Evolutionary conservation across 176 grass and related monocot genomes (phyloP).

Genomic region (Triticum aestivum): IWGSC_CS_RefSeq_v2.1 NC_057804.1:187906543-187907042

Average conservation of each 20-base stretch:
- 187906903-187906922: constrained; percentile 80
- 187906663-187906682: constrained; percentile 41
- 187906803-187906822: constrained; percentile 45
- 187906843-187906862: constrained; percentile 99
- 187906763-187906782: constrained; percentile 51
- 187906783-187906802: constrained; percentile 55
- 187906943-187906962: constrained; percentile 86
- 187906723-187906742: constrained; percentile 46
- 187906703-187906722: constrained; percentile 48
- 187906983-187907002: constrained; percentile 72
- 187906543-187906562: constrained; percentile 70
- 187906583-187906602: not conserved
- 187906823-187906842: constrained; percentile 59
- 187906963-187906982: constrained; percentile 61
- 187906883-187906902: constrained; percentile 84
- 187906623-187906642: not conserved
- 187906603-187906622: not conserved
- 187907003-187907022: constrained; percentile 90
- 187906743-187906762: constrained; percentile 32
- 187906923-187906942: constrained; percentile 82
- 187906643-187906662: not conserved
- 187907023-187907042: constrained; percentile 90
- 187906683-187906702: constrained; percentile 38
- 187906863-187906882: constrained; percentile 75
- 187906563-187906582: not conserved